Percentiles rank a stretch among this genome's conserved stretches.
Conservation (phyloP, 257 asterid genomes). For the Dorcoceras hygrometricum region DNA sequence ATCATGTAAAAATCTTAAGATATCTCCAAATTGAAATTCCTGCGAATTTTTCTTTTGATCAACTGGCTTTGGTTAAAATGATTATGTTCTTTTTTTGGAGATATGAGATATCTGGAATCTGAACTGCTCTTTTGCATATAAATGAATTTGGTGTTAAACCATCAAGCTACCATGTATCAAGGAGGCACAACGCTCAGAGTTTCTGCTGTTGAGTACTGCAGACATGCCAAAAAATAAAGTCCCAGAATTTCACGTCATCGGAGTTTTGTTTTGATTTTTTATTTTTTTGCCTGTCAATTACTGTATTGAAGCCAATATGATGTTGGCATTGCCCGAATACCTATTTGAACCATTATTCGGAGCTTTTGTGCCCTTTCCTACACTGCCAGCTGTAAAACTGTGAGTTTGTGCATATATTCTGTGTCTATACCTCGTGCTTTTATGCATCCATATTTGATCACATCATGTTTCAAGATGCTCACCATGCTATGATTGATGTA, state of each 20-base stretch:
- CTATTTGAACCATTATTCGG: neutral
- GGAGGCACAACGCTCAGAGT: neutral
- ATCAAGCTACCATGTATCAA: neutral
- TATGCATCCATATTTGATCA: constrained; percentile 3
- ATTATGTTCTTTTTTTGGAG: neutral
- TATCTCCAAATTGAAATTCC: neutral
- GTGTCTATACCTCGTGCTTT: neutral
- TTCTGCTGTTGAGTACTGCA: neutral
- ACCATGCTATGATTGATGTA: neutral
- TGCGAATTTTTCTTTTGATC: constrained; percentile 4
- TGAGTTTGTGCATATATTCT: neutral
- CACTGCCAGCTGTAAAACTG: neutral
- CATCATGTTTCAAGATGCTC: constrained; percentile 10
- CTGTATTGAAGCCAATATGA: neutral
- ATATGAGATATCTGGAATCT: neutral
- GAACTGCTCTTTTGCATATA: neutral
- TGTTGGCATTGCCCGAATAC: neutral
- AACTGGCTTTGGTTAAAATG: neutral
- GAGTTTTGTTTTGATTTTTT: too few relatives aligned
- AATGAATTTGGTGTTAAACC: neutral
- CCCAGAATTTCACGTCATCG: neutral
- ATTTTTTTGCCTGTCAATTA: neutral
- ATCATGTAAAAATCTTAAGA: constrained; percentile 9
- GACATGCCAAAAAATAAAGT: neutral
- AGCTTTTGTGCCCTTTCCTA: neutral